These are phyloP conservation scores for Solanum bukasovii DNA, from an alignment of 257 asterid species.

Conservation along the genomic window DNA sequence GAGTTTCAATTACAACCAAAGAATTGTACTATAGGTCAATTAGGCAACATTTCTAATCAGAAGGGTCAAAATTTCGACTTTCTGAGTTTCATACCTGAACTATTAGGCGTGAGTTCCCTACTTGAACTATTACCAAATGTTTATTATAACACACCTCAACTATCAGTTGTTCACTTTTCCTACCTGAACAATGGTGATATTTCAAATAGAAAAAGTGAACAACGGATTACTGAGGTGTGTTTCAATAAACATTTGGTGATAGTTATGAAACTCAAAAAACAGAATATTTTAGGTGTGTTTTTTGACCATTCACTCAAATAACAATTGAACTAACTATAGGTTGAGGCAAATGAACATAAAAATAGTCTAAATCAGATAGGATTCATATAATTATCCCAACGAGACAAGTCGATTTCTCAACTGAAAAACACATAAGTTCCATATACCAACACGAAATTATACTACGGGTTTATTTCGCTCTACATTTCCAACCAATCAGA, in stretches of 20 bases:
- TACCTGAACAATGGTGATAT: not conserved
- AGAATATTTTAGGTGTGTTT: not conserved
- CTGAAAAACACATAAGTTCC: not conserved
- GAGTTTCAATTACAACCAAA: not conserved
- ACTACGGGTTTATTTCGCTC: not conserved
- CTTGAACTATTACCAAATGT: not conserved
- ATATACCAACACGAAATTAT: not conserved
- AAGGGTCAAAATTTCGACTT: not conserved
- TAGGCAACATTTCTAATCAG: not conserved
- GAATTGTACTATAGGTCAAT: not conserved
- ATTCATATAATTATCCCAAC: not conserved
- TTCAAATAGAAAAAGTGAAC: not conserved
- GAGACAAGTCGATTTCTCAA: not conserved
- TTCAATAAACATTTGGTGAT: not conserved
- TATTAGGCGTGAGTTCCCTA: not conserved
- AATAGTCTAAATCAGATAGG: not conserved
- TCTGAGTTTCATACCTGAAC: not conserved
- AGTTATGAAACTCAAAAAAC: not conserved
- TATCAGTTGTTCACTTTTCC: not conserved
- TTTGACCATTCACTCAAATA: not conserved
- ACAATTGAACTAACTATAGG: slow-evolving; percentile 37
- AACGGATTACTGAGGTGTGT: not conserved
- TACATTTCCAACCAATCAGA: not conserved
- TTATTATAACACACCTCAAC: not conserved
- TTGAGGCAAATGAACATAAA: not conserved